These are phyloP conservation scores for Ramaria rubella DNA, from an alignment of 768 basidiomycete genomes.

Conservation along the genomic window DNA sequence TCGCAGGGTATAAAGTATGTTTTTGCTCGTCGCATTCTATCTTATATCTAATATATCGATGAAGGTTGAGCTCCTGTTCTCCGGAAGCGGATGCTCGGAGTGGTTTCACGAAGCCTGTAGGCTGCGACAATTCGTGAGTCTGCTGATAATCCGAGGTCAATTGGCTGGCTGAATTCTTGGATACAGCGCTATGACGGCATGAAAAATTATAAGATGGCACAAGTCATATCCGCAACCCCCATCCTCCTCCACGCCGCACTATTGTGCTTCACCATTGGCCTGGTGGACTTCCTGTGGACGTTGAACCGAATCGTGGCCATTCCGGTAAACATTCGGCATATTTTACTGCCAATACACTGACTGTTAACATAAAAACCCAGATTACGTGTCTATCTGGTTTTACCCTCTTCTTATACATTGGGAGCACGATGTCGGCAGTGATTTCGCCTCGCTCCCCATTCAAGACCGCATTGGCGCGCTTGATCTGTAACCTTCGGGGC, in stretches of 20 bases:
- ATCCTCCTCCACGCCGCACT: neutral
- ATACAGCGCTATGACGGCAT: neutral
- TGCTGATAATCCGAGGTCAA: neutral
- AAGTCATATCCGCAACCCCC: neutral
- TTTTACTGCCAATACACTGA: neutral
- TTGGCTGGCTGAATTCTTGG: neutral
- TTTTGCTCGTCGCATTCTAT: too few relatives aligned
- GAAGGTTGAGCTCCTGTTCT: neutral
- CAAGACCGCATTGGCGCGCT: neutral
- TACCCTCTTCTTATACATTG: neutral
- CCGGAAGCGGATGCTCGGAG: neutral
- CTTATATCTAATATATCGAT: neutral
- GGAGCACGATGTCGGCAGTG: neutral
- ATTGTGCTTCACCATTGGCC: neutral
- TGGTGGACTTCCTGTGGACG: neutral
- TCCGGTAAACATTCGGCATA: neutral
- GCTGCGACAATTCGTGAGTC: neutral
- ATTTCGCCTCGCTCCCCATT: neutral
- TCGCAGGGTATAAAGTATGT: conserved; percentile 5
- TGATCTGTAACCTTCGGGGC: neutral
- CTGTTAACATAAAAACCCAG: neutral
- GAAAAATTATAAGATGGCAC: neutral
- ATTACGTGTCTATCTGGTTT: neutral
- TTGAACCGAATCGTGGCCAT: neutral
- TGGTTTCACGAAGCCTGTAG: conserved; percentile 1